A percentile compares a stretch with the other conserved stretches of the same genome.
Conservation (phyloP, 2,329 filamentous ascomycete genomes). For the Fusarium clavum region DNA sequence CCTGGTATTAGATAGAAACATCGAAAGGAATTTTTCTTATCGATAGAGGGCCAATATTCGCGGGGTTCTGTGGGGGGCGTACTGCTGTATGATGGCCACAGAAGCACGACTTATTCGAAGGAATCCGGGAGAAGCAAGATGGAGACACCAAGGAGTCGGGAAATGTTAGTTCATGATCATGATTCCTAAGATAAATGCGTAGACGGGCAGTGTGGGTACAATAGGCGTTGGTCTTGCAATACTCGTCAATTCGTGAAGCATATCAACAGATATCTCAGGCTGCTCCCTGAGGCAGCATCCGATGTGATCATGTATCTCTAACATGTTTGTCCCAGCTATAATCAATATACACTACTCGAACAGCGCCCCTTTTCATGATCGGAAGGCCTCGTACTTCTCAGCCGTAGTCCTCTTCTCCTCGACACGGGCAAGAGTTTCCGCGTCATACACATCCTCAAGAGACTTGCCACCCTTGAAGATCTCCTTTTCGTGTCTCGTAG, state of each 20-base stretch:
- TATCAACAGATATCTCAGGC: background rate
- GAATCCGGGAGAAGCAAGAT: background rate
- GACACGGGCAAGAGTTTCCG: slow-evolving; percentile 73
- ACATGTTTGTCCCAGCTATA: background rate
- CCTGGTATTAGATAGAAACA: background rate
- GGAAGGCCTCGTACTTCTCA: slow-evolving; percentile 66
- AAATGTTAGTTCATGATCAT: background rate
- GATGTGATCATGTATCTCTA: slow-evolving; percentile 7
- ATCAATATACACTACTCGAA: background rate
- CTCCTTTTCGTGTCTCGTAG: slow-evolving; percentile 80
- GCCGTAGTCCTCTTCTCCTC: slow-evolving; percentile 76
- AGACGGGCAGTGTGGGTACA: background rate
- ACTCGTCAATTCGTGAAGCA: slow-evolving; percentile 13
- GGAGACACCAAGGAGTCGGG: too few species aligned
- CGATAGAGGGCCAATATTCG: too few species aligned
- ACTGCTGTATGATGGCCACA: background rate
- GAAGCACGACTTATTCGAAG: background rate
- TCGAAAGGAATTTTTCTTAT: background rate
- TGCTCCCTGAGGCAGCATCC: background rate
- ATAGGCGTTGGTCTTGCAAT: background rate
- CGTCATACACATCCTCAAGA: slow-evolving; percentile 79
- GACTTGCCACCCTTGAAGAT: slow-evolving; percentile 76
- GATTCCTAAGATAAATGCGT: background rate
- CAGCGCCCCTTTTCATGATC: slow-evolving; percentile 39
- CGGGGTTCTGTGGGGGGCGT: background rate